Percentiles rank a stretch among this genome's conserved stretches.
Evolutionary conservation across 305 asterid species (phyloP).

Genomic region (Fraxinus xanthoxyloides): DNA sequence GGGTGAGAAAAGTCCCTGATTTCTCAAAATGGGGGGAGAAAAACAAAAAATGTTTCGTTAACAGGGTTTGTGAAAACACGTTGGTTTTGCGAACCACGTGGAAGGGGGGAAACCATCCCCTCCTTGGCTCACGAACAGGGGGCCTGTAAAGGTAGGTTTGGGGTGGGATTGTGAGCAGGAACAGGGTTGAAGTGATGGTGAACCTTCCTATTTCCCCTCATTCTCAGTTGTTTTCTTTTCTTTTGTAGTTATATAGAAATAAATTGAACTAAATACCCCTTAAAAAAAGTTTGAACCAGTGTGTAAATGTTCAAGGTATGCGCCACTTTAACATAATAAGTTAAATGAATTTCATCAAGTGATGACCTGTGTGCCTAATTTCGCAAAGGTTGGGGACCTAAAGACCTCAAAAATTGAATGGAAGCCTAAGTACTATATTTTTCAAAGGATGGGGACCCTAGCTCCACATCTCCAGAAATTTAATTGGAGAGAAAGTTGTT

Average conservation of each 20-base stretch:
- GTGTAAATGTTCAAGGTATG: neutral
- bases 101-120: neutral
- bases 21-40: neutral
- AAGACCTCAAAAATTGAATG: neutral
- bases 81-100: neutral
- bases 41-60: neutral
- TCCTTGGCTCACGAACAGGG: neutral
- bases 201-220: neutral
- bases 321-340: neutral
- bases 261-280: neutral
- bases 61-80: neutral
- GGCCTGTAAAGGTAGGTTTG: neutral
- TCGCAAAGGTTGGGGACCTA: neutral
- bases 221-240: neutral
- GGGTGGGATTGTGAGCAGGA: neutral
- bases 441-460: neutral
- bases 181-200: neutral
- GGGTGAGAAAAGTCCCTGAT: neutral
- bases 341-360: neutral
- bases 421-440: neutral
- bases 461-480: neutral
- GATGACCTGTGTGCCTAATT: neutral
- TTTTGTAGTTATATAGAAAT: too few relatives aligned
- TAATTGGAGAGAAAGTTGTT: neutral
- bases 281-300: neutral